phyloP scores from a whole-genome alignment of 371 early-diverging fungal genomes.

The Syncephalastrum monosporum region DNA sequence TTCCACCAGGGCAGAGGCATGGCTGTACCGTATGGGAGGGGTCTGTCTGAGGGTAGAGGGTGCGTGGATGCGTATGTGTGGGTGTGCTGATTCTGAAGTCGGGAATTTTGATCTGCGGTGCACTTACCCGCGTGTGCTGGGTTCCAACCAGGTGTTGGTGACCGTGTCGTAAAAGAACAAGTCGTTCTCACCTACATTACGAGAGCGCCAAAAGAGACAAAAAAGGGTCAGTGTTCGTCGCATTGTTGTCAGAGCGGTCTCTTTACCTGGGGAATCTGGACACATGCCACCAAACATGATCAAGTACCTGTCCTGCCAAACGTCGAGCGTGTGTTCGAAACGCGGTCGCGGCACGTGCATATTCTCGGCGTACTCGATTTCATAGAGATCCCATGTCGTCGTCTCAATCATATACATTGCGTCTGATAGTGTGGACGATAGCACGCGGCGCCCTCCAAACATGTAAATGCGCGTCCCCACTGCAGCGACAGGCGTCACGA shows the following conservation, averaged over 20 bases:
- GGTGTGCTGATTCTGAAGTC: no score
- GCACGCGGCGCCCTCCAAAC: conserved; percentile 25
- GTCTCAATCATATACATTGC: conserved; percentile 16
- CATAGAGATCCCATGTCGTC: conserved; percentile 10
- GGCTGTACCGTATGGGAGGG: conserved; percentile 22
- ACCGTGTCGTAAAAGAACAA: conserved; percentile 18
- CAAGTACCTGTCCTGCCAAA: conserved; percentile 16
- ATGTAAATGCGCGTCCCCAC: conserved; percentile 16
- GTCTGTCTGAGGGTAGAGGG: conserved; percentile 13
- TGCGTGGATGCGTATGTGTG: background rate
- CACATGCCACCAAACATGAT: conserved; percentile 27
- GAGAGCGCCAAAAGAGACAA: background rate
- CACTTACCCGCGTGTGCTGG: conserved; percentile 20
- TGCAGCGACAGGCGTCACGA: conserved; percentile 20
- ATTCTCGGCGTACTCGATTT: conserved; percentile 7
- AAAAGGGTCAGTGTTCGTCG: background rate
- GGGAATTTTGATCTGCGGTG: background rate
- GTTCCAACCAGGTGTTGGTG: conserved; percentile 24
- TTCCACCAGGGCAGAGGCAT: conserved; percentile 27
- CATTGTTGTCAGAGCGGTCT: background rate
- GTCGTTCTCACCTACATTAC: conserved; percentile 26
- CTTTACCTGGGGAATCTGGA: conserved; percentile 17
- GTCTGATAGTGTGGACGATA: conserved; percentile 15
- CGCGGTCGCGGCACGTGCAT: conserved; percentile 17
- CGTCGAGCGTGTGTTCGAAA: conserved; percentile 24